A percentile compares a stretch with the other conserved stretches of the same genome.
Conservation (phyloP, 2,329 filamentous ascomycete species). For the Ascochyta pisi region DNA sequence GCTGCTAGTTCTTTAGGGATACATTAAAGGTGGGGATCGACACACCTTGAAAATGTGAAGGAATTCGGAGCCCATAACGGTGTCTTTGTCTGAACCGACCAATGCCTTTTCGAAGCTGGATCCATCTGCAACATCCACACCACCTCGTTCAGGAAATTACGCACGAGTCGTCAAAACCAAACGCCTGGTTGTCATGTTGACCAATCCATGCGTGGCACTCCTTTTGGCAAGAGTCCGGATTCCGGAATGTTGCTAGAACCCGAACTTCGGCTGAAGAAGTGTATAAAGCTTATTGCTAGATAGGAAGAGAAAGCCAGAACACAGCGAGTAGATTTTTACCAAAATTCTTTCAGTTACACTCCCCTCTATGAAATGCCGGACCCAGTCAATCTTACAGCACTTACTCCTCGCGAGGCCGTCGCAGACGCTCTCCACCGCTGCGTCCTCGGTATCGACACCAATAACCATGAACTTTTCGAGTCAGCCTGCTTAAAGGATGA, state of each 20-base stretch:
- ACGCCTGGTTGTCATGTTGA: too few species aligned
- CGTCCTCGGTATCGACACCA: constrained; percentile 33
- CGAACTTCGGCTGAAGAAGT: neutral
- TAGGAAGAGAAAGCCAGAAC: too few species aligned
- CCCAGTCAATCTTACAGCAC: constrained; percentile 14
- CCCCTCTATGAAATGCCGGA: constrained; percentile 15
- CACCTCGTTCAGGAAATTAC: too few species aligned
- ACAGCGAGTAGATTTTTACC: neutral
- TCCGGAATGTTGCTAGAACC: neutral
- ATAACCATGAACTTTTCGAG: constrained; percentile 26
- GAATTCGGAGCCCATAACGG: neutral
- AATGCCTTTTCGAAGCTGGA: too few species aligned
- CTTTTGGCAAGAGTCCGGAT: too few species aligned
- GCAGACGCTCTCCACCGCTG: constrained; percentile 33
- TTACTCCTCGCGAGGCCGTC: constrained; percentile 31
- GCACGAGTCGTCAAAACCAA: too few species aligned
- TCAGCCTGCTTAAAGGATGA: constrained; percentile 27
- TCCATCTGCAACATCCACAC: too few species aligned
- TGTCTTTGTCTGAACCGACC: neutral
- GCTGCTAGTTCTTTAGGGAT: constrained; percentile 8
- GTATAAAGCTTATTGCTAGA: neutral
- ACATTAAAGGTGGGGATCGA: neutral
- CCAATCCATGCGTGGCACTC: too few species aligned
- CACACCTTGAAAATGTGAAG: neutral
- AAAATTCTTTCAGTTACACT: neutral